These are phyloP conservation scores for Coemansia sp. DNA, from an alignment of 192 early-diverging fungal genomes.

Conservation along the genomic window DNA sequence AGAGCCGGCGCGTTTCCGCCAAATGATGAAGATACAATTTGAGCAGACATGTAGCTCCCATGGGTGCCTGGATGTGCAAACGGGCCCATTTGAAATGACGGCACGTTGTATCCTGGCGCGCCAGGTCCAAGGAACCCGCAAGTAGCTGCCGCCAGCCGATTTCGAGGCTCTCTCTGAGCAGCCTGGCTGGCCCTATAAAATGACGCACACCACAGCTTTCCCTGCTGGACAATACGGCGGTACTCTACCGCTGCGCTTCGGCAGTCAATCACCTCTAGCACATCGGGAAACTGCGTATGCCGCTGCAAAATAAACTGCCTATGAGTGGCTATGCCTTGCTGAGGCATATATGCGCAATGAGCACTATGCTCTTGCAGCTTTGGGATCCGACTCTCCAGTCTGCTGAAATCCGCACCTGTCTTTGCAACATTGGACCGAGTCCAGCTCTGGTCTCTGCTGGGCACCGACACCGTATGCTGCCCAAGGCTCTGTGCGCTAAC, in stretches of 20 bases:
- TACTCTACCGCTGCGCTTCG: constrained; percentile 22
- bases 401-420: too few relatives aligned
- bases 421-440: too few relatives aligned
- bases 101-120: neutral
- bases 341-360: too few relatives aligned
- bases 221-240: constrained; percentile 20
- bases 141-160: neutral
- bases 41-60: neutral
- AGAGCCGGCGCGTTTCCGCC: neutral
- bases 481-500: neutral
- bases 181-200: constrained; percentile 20
- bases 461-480: neutral
- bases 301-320: constrained; percentile 21
- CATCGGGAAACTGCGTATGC: constrained; percentile 15
- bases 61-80: neutral
- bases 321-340: too few relatives aligned
- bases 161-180: neutral
- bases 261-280: constrained; percentile 29
- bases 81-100: neutral
- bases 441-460: too few relatives aligned
- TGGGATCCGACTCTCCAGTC: too few relatives aligned
- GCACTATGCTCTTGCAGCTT: too few relatives aligned
- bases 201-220: constrained; percentile 33
- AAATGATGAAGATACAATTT: neutral
- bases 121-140: neutral